Base-by-base conservation (phyloP, 2,329 filamentous ascomycete genomes). In the Fusarium euwallaceae region DNA sequence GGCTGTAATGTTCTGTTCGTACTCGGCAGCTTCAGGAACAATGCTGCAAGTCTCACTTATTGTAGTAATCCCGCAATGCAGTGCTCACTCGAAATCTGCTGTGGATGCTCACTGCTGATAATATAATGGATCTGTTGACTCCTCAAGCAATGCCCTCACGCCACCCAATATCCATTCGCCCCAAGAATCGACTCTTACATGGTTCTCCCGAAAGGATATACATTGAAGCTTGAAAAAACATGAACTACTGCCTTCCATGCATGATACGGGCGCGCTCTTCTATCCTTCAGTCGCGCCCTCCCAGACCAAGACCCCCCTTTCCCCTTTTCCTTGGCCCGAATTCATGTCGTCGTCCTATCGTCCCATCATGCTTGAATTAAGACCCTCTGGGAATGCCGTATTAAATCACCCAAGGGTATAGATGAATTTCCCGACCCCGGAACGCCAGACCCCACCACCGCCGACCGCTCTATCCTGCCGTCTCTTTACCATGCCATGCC, bases 271-370 rank as follows among this genome's bases (percentile, higher is more conserved):
- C 27, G 48, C 48, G 53, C 53, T 64, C 51, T 45, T 53, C 51
- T 59, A 51, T 61, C 64, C 56, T 34, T 34, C 61, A 58, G 14
- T 48, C 45, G 17, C 27, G 22, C 62, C 56, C 60, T 34, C 29
- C 59, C 62, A 63, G 56, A 22, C 53, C 34, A 48, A 45, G 39
- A 37, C 58, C 41, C 48, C 51, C 37, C 32, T 55, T 37, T 11
- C 36, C 36, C 37, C 58, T 66, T 27, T 66, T 45, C 56, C 72
- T 48, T 64, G 61, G 59, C 74, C 62, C 71, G 75, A 72, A 73
- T 67, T 82, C 80, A 74, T 82, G 68, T 77, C 77, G 73, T 82
- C 80, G 75, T 82, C 76, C 78, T 74, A 65, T 81, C 80, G 65
- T 82, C 73, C 79, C 72, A 70, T 80, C 79, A 76, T 80, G 73